Percentiles rank a stretch among this genome's conserved stretches.
Evolutionary conservation across 2,329 filamentous ascomycete genomes (phyloP).

Genomic region (Calcarisporium arbuscula): DNA sequence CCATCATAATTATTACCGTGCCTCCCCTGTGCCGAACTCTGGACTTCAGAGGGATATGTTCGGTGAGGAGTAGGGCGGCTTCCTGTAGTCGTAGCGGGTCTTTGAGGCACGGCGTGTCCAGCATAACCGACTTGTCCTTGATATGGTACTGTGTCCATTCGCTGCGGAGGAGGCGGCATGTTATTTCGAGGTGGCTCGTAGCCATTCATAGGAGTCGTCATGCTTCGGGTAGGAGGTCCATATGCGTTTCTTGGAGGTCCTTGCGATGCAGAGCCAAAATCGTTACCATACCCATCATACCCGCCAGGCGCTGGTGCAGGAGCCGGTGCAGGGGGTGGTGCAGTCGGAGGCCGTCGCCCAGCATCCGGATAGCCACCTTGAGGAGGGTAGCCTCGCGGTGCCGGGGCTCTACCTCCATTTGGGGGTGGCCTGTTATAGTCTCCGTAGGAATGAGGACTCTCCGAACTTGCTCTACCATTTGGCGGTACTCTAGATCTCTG

Average conservation of each 20-base stretch:
- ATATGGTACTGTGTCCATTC: constrained; percentile 40
- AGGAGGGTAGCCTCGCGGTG: constrained; percentile 25
- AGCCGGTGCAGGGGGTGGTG: constrained; percentile 23
- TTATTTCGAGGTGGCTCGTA: constrained; percentile 33
- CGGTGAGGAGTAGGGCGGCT: constrained; percentile 47
- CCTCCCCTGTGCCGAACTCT: constrained; percentile 15
- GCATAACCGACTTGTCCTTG: constrained; percentile 37
- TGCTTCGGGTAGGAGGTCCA: constrained; percentile 49
- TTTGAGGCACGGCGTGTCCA: constrained; percentile 38
- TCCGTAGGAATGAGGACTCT: constrained; percentile 19
- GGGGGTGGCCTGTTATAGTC: constrained; percentile 15
- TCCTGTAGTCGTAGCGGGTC: constrained; percentile 50
- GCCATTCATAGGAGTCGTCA: constrained; percentile 53
- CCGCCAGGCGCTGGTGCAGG: constrained; percentile 15
- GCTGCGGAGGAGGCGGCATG: constrained; percentile 26
- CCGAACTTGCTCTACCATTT: constrained; percentile 17
- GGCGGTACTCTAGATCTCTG: constrained; percentile 16
- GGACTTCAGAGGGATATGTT: constrained; percentile 33
- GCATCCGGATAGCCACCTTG: constrained; percentile 22
- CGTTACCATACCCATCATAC: constrained; percentile 21
- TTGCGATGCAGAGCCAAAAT: constrained; percentile 19
- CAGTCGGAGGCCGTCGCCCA: constrained; percentile 21
- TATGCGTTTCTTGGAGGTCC: constrained; percentile 34
- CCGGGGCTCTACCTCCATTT: constrained; percentile 18
- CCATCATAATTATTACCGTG: constrained; percentile 17